Base-by-base conservation (phyloP, 805 yeast genomes). In the Candida multigemmis region DNA sequence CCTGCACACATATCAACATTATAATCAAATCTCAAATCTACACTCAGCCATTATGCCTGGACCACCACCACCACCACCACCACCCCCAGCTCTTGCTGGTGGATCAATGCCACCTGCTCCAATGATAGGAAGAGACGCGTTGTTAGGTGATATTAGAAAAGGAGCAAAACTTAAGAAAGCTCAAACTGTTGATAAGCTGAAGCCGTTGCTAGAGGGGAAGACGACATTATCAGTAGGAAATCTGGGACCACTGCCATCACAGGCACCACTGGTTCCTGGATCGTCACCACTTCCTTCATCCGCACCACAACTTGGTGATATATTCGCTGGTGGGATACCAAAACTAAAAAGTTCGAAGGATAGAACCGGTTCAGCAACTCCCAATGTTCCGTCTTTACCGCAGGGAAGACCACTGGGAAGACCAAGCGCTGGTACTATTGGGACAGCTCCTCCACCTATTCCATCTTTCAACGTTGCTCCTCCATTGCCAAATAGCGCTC, bases 141-240 rank as follows among this genome's bases (percentile, higher is more conserved):
- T 89, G 27, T 61, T 89, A 14, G 84, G 91, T 16, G 94, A 83
- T 48, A 89, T 89, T 38, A 71, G 85, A 42, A 80, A 81, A 33
- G 69, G 68, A 3, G 44, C 56, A 32, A 44, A 35, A 23, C 42
- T 62, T 24, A 63, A 61, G 40, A 61, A 62, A 31, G 60, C 65
- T 2, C 54, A 50, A 24, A 63, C 68, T 2, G 60, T 61, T 12
- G 68, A 62, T 37, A 62, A 60, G 32, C 59, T 66, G 8, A 50
- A 35, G 70, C 96, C 35, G 56, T 69, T 53, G 77, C 72, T 61
- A 55, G 95, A 56, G 27, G 27, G 44, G 10, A 53, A 51, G 24
- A 22, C 34, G 49, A 72, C 17, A 64, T 65, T 14, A 64, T 71
- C 24, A 36, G 51, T 18, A 29, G 11, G 23, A 10, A 11, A 18